phyloP scores from a whole-genome alignment of 495 filamentous ascomycete genomes.

The Thermochaetoides thermophila region DNA sequence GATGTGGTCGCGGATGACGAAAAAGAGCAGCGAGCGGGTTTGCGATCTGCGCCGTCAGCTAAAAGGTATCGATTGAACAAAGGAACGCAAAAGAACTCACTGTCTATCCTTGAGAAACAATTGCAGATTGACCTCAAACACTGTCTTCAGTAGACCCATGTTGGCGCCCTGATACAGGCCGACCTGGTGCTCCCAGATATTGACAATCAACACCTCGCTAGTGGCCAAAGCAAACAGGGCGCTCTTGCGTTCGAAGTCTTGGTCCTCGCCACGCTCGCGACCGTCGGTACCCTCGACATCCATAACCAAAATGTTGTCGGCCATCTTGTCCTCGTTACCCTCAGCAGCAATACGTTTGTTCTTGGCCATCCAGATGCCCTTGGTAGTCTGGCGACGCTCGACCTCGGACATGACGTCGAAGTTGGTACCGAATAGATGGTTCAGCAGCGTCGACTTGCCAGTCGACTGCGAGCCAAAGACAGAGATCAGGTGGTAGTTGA shows the following conservation, averaged over 20 bases:
- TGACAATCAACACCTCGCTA: slow-evolving; percentile 95
- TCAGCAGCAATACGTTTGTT: slow-evolving; percentile 49
- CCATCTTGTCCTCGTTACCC: slow-evolving; percentile 45
- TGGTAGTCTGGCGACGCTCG: slow-evolving; percentile 88
- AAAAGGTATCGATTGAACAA: no score
- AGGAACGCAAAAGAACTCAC: slow-evolving; percentile 49
- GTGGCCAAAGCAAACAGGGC: slow-evolving; percentile 93
- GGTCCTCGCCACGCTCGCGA: slow-evolving; percentile 89
- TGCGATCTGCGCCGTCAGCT: slow-evolving; percentile 45
- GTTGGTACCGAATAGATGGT: slow-evolving; percentile 86
- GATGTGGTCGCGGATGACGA: slow-evolving; percentile 94
- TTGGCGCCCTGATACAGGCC: slow-evolving; percentile 96
- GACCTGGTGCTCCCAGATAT: slow-evolving; percentile 98
- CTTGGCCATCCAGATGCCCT: slow-evolving; percentile 98
- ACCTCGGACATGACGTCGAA: slow-evolving; percentile 93
- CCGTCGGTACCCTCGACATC: slow-evolving; percentile 98
- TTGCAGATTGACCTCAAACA: slow-evolving; percentile 96
- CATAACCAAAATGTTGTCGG: slow-evolving; percentile 97
- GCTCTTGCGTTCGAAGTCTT: slow-evolving; percentile 97
- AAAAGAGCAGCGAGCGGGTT: slow-evolving; percentile 87
- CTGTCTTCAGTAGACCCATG: slow-evolving; percentile 95
- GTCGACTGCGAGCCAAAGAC: slow-evolving; percentile 98
- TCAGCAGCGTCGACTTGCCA: slow-evolving; percentile 92
- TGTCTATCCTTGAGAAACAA: slow-evolving; percentile 87
- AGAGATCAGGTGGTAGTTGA: slow-evolving; percentile 97